Evolutionary conservation across 2,329 filamentous ascomycete species (phyloP).

Genomic region (Grosmannia serpens): DNA sequence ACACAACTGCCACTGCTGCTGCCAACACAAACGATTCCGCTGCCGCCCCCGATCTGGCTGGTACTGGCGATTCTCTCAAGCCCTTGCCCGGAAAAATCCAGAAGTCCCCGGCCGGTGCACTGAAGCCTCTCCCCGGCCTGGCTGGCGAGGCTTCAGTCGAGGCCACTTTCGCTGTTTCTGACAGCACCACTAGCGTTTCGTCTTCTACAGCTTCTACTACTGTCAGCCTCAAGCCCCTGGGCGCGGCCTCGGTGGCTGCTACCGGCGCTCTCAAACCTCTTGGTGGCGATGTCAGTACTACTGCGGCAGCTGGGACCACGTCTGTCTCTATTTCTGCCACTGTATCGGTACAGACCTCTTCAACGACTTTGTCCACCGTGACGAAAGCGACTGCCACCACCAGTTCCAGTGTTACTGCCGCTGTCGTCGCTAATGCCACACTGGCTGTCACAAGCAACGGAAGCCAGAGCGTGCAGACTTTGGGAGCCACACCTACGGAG

Average conservation of each 20-base stretch:
- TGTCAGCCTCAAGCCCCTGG: neutral
- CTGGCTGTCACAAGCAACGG: neutral
- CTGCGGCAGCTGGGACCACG: neutral
- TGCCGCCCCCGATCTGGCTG: neutral
- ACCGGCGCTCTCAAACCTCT: neutral
- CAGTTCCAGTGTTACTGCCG: neutral
- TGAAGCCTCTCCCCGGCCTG: constrained; percentile 11
- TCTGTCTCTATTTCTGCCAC: neutral
- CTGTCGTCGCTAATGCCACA: neutral
- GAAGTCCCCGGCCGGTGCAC: neutral
- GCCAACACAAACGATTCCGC: constrained; percentile 6
- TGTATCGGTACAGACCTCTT: neutral
- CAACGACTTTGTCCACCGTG: neutral
- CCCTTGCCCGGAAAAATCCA: constrained; percentile 7
- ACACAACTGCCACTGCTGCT: neutral
- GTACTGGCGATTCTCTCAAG: constrained; percentile 5
- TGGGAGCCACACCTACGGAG: too few species aligned
- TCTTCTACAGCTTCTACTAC: neutral
- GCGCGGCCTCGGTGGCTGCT: neutral
- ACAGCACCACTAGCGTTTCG: neutral
- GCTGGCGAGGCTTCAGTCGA: neutral
- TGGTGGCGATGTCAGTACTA: neutral
- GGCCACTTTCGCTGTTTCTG: neutral
- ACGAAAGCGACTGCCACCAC: neutral
- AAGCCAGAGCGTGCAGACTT: neutral